A percentile compares a stretch with the other conserved stretches of the same genome.
Evolutionary conservation across 768 basidiomycete genomes (phyloP).

Genomic region (Lentinula sp.): DNA sequence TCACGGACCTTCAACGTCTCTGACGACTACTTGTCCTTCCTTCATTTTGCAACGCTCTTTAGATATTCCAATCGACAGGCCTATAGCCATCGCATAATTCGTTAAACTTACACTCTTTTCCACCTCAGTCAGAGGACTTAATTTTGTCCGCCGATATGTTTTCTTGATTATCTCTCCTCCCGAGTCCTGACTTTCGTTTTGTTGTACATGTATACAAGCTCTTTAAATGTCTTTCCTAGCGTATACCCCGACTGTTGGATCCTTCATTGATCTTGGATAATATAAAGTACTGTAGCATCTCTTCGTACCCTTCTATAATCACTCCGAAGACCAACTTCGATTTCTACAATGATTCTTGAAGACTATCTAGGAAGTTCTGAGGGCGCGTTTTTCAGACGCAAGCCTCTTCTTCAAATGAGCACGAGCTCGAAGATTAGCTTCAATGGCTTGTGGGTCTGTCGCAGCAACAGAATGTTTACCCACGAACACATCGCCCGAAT

Average conservation of each 20-base stretch:
- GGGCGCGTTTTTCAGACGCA: constrained; percentile 22
- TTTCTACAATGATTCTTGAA: not conserved
- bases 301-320: not conserved
- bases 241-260: not conserved
- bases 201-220: not conserved
- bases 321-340: not conserved
- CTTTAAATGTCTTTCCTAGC: not conserved
- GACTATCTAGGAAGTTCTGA: no score
- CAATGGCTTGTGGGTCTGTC: constrained; percentile 8
- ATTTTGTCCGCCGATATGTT: not conserved
- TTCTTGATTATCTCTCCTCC: not conserved
- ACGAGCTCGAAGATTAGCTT: constrained; percentile 26
- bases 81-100: not conserved
- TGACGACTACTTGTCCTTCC: not conserved
- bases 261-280: not conserved
- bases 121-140: not conserved
- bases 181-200: not conserved
- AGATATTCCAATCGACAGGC: not conserved
- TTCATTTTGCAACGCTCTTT: not conserved
- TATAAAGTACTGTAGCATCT: not conserved
- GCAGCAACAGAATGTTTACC: not conserved
- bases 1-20: constrained; percentile 3
- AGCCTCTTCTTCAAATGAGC: constrained; percentile 27
- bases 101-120: not conserved
- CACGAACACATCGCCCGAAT: not conserved